These are phyloP conservation scores for Catunica adiposa DNA, from an alignment of 2,329 filamentous ascomycete genomes.

Conservation along the genomic window DNA sequence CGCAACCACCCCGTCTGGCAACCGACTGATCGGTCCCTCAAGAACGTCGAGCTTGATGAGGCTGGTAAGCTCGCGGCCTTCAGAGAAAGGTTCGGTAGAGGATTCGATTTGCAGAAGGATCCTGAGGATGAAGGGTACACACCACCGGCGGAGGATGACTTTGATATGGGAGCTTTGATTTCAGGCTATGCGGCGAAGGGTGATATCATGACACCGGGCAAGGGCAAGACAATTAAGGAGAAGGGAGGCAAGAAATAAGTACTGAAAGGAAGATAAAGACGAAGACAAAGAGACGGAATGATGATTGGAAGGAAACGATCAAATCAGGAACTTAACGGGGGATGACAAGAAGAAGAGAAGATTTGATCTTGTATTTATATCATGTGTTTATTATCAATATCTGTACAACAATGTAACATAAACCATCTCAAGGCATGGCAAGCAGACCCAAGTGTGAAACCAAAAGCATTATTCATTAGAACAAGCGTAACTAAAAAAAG, in stretches of 20 bases:
- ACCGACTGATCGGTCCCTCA: constrained; percentile 60
- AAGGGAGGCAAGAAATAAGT: constrained; percentile 31
- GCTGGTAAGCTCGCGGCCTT: constrained; percentile 79
- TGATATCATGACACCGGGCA: constrained; percentile 17
- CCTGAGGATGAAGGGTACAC: constrained; percentile 21
- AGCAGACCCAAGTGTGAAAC: background rate
- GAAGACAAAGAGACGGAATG: background rate
- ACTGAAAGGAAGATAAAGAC: background rate
- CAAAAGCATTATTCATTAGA: constrained; percentile 8
- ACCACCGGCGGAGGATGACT: constrained; percentile 10
- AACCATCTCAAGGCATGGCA: background rate
- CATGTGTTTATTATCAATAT: background rate
- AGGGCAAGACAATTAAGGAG: constrained; percentile 19
- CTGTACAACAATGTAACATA: background rate
- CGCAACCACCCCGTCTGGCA: constrained; percentile 88
- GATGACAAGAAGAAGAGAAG: background rate
- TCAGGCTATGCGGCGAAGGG: constrained; percentile 27
- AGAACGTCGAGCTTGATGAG: constrained; percentile 88
- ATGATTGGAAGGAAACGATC: background rate
- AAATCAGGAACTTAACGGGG: background rate
- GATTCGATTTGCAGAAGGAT: constrained; percentile 50
- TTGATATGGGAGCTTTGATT: constrained; percentile 34
- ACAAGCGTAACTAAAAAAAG: background rate
- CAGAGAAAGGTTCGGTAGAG: constrained; percentile 64
- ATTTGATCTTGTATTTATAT: background rate